Base-by-base conservation (phyloP, 345 rosid genomes). In the Raphanus raphanistrum region DNA sequence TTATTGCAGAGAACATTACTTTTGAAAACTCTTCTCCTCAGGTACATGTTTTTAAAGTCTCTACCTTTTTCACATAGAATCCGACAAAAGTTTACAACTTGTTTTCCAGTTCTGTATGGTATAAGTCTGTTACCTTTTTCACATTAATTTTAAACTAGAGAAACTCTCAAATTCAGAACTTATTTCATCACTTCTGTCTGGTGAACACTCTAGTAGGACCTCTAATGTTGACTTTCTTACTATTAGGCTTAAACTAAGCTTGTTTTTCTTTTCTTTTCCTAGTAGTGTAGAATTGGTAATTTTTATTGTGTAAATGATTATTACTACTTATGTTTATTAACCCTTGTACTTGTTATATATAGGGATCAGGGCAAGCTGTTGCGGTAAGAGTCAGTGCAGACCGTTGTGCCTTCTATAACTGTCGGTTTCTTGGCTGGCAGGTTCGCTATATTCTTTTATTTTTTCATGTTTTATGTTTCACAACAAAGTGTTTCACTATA, bases 1-100 rank as follows among this genome's bases (percentile, higher is more conserved):
- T 95, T 71, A 86, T 92, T 70, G 97, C 99, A 59, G 98, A 95
- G 86, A 95, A 92, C 82, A 78, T 95, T 87, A 95, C 99, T 6
- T 92, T 95, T 71, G 97, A 95, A 86, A 95, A 95, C 76, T 92
- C 97, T 50, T 50, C 55, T 50, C 55, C 55, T 50, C 55, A 50
- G 8, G 55, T 50, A 50, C 1, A n/a, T n/a, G 21, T n/a, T 6
- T 6, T 41, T 4, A 50, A 41, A 50, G 55, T 50, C 7, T 50
- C 17, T 50, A n/a, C 55, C 55, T 50, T 50, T 50, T n/a, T n/a
- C 55, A 50, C 55, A 50, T n/a, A 4, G 55, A 45, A 45, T n/a
- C 55, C 54, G 6, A 45, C 2, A 41, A 45, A 33, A 1, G 2
- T 33, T 33, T 33, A 33, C 50, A 41, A 3, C 5, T 10, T 11